Evolutionary conservation across 768 basidiomycete genomes (phyloP).

Genomic region (Tubosaeta sp.): DNA sequence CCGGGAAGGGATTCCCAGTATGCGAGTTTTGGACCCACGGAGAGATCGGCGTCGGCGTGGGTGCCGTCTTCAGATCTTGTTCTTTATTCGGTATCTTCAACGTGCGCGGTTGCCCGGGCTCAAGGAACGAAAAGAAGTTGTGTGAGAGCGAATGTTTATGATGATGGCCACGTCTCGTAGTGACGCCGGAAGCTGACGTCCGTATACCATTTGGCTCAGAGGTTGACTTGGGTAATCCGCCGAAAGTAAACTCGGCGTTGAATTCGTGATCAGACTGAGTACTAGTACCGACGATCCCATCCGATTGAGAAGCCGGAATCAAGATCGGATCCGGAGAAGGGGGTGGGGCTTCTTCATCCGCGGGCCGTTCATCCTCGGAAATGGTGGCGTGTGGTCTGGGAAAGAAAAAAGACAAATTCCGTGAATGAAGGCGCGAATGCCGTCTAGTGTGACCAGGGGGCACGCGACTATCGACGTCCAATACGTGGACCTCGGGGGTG

Average conservation of each 20-base stretch:
- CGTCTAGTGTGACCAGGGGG: conserved; percentile 32
- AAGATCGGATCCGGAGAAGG: conserved; percentile 40
- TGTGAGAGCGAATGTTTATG: conserved; percentile 94
- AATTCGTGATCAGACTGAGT: conserved; percentile 37
- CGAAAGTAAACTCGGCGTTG: conserved; percentile 62
- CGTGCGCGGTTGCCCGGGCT: conserved; percentile 47
- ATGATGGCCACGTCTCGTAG: conserved; percentile 63
- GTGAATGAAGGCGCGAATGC: conserved; percentile 79
- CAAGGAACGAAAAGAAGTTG: conserved; percentile 94
- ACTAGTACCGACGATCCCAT: conserved; percentile 17
- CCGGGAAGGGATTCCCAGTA: conserved; percentile 1
- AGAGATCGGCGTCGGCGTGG: conserved; percentile 58
- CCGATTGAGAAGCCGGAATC: conserved; percentile 40
- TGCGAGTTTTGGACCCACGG: conserved; percentile 61
- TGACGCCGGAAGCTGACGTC: conserved; percentile 20
- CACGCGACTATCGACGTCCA: conserved; percentile 10
- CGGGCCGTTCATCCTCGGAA: conserved; percentile 56
- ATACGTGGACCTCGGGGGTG: conserved; percentile 16
- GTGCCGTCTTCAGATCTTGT: conserved; percentile 50
- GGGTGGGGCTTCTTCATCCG: conserved; percentile 46
- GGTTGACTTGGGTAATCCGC: conserved; percentile 38
- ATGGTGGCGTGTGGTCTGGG: conserved; percentile 66
- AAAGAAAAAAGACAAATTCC: conserved; percentile 90
- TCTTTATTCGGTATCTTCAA: conserved; percentile 12
- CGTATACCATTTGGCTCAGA: conserved; percentile 18